Evolutionary conservation across 768 basidiomycete species (phyloP), one percentile per base, ranked within the genome.

Genomic region (Sistotremastrum suecicum): DNA sequence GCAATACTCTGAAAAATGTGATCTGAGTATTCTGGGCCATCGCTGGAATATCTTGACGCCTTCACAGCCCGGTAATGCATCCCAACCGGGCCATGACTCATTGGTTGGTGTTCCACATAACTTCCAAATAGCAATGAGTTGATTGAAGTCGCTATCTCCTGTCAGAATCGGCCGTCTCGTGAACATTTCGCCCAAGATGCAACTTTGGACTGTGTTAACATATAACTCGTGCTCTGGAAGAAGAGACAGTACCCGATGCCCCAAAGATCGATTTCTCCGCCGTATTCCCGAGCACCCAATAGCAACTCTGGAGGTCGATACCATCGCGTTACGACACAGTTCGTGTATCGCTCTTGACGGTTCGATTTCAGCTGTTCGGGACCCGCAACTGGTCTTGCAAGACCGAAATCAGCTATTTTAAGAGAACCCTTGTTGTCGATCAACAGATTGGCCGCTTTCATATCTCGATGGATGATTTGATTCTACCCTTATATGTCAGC

Each of bases 111-210:
- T 75, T 4, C 92, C 95, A 54, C 89, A 91, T n/a, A 90, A 64
- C 48, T 72, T 66, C 74, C 85, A 94, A 45, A 99, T 98, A 63
- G 78, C 80, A 54, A 83, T 78, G 7, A 95, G 63, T 57, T 98
- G 95, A 60, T 92, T 86, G n/a, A 90, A 64, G 53, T 99, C 95
- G 7, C 84, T 81, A 12, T 73, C 75, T 10, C 94, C 94, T 5
- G 80, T 79, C 45, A 98, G 70, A 47, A 99, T 90, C 0, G 94
- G 92, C 45, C 75, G 70, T 39, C 83, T 76, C 47, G 74, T 71
- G 60, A 88, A 94, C 89, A 98, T 97, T 63, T 99, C 95, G 32
- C 84, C 94, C n/a, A 98, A 68, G 31, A 97, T 87, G 61, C 94
- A 95, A 5, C 89, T 92, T 50, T 4, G 37, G 7, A 39, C 9